Base-by-base conservation (phyloP, 257 asterid genomes). In the Verbascum thapsus region DNA sequence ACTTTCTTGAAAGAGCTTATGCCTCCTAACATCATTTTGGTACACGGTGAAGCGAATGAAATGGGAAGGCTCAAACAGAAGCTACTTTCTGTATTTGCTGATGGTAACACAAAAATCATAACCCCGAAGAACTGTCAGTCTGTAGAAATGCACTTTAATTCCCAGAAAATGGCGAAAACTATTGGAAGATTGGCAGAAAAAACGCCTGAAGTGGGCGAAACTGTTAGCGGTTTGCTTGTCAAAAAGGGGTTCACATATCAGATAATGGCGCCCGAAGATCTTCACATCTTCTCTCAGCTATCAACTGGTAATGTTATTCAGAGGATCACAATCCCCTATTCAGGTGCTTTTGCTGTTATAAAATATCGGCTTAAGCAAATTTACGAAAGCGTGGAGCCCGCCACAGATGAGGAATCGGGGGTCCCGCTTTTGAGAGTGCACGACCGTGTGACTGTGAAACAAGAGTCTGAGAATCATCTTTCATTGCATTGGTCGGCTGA, bases 241-340 rank as follows among this genome's bases (percentile, higher is more conserved):
- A 94, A 94, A 74, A 94, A 89, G 67, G 99, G 97, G 15, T 94
- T 94, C 82, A 85, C 99, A 1, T 94, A 94, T 77, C 99, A 94
- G 81, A 82, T 94, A 64, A 84, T 94, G 96, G 92, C 95, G 26
- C 95, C 96, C 0, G 97, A 87, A 71, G 97, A 94, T 81, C 92
- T 94, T 63, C 96, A 85, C 32, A 74, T 90, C 71, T 94, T 84
- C 75, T 90, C 99, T 41, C 96, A 87, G 72, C 85, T 87, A 12
- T 94, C 97, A 23, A 94, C 99, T 1, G 96, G 95, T 7, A 94
- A 85, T 47, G 51, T 90, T 43, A 71, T 80, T 15, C 97, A 94
- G 66, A 84, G 97, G 83, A 85, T 87, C 42, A 90, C 99, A 2
- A 80, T 94, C 74, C 97, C 99, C 2, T 94, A 89, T 68, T 90